These are phyloP conservation scores for Penicillium vulpinum DNA, from an alignment of 2,329 filamentous ascomycete genomes.

Conservation along the genomic window DNA sequence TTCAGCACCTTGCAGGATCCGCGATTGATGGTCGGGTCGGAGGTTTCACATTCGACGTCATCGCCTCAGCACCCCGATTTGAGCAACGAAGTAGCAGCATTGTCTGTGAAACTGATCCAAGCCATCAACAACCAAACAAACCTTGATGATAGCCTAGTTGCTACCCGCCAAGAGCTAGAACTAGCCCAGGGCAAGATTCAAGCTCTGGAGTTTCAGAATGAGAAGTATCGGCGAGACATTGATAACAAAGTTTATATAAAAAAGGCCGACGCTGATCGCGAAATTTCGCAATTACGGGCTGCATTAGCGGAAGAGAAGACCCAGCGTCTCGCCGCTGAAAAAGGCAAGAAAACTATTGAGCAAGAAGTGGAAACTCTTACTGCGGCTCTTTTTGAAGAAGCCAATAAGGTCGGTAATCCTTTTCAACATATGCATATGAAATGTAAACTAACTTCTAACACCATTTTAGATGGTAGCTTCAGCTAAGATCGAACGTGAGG, in stretches of 20 bases:
- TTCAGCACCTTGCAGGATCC: conserved; percentile 52
- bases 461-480: conserved; percentile 75
- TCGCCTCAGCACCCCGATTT: conserved; percentile 57
- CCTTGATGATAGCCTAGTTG: conserved; percentile 83
- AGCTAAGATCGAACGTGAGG: conserved; percentile 81
- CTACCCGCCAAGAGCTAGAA: conserved; percentile 80
- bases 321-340: conserved; percentile 65
- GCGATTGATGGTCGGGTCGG: conserved; percentile 37
- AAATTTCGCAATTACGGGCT: conserved; percentile 61
- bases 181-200: conserved; percentile 65
- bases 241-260: conserved; percentile 73
- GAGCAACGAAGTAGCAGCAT: conserved; percentile 75
- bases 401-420: conserved; percentile 68
- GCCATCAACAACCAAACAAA: conserved; percentile 95
- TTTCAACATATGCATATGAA: background rate
- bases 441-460: conserved; percentile 16
- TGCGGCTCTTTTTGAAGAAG: conserved; percentile 92
- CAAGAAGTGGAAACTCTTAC: conserved; percentile 89
- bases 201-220: conserved; percentile 67
- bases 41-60: conserved; percentile 38
- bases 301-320: conserved; percentile 66
- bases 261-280: conserved; percentile 71
- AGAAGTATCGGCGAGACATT: conserved; percentile 69
- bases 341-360: conserved; percentile 85
- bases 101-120: conserved; percentile 94